Evolutionary conservation across 495 filamentous ascomycete genomes (phyloP).

Genomic region (Hypoxylon subgilvum): DNA sequence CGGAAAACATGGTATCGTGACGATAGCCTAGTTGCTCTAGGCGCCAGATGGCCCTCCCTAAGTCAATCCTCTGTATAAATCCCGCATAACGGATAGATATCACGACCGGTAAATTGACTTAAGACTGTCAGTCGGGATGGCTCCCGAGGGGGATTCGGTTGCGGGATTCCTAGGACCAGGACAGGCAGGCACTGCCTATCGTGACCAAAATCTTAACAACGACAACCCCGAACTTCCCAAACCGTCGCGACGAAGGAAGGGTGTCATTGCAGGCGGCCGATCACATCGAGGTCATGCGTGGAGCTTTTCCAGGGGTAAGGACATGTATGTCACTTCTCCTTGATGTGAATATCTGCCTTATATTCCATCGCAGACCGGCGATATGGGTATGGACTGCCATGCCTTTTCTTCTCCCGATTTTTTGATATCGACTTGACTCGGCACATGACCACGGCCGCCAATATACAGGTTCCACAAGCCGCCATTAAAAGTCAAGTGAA

Average conservation of each 20-base stretch:
- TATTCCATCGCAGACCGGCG: not conserved
- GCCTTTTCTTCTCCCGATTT: too few relatives aligned
- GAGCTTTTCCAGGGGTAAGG: constrained; percentile 48
- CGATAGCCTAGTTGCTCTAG: not conserved
- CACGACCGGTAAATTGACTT: constrained; percentile 5
- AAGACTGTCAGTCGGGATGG: constrained; percentile 12
- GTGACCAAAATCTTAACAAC: constrained; percentile 13
- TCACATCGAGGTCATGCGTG: constrained; percentile 37
- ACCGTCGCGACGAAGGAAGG: constrained; percentile 37
- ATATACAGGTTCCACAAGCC: not conserved
- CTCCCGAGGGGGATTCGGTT: not conserved
- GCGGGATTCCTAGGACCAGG: constrained; percentile 7
- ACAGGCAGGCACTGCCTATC: constrained; percentile 1
- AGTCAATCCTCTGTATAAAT: constrained; percentile 5
- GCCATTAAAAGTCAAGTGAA: constrained; percentile 2
- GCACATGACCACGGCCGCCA: not conserved
- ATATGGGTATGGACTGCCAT: not conserved
- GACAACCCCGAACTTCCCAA: constrained; percentile 10
- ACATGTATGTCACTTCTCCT: not conserved
- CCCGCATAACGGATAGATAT: constrained; percentile 11
- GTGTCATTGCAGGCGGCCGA: constrained; percentile 44
- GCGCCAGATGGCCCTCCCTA: not conserved
- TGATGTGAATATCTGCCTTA: not conserved
- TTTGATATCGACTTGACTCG: not conserved
- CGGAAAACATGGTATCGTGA: not conserved